Conservation (phyloP, 78 protist species). For the Mastigamoeba balamuthi region DNA sequence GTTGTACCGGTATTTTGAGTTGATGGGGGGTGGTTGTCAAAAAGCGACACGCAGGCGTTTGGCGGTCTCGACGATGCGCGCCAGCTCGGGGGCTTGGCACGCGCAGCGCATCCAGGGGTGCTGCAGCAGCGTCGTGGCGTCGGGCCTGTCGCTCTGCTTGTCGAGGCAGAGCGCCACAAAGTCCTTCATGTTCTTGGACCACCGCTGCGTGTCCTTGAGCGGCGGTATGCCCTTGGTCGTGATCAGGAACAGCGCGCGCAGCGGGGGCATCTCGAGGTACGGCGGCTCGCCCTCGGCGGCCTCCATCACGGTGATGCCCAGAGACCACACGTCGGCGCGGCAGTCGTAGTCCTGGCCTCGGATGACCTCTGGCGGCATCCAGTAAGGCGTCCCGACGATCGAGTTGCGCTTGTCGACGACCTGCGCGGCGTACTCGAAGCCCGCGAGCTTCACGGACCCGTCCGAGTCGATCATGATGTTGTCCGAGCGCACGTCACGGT, state of each 20-base stretch:
- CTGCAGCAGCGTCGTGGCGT: slow-evolving; percentile 11
- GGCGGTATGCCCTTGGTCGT: slow-evolving; percentile 81
- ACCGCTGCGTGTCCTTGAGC: slow-evolving; percentile 44
- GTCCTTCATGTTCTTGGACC: slow-evolving; percentile 52
- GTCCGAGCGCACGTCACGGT: slow-evolving; percentile 70
- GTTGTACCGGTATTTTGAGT: too few species aligned
- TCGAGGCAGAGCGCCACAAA: slow-evolving; percentile 66
- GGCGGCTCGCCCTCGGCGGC: slow-evolving; percentile 60
- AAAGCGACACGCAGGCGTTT: too few species aligned
- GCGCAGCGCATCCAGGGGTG: not conserved
- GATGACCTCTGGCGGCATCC: slow-evolving; percentile 75
- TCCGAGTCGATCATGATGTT: slow-evolving; percentile 47
- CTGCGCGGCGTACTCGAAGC: slow-evolving; percentile 59
- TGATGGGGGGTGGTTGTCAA: too few species aligned
- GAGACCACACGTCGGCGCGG: slow-evolving; percentile 85
- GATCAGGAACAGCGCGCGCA: slow-evolving; percentile 82
- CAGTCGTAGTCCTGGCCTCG: slow-evolving; percentile 75
- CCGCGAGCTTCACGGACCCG: slow-evolving; percentile 59
- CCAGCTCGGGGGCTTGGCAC: too few species aligned
- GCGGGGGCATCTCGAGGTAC: slow-evolving; percentile 60
- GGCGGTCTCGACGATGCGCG: too few species aligned
- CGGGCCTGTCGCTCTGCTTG: slow-evolving; percentile 43
- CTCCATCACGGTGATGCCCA: slow-evolving; percentile 63
- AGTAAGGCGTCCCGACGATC: slow-evolving; percentile 63
- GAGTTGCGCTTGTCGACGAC: slow-evolving; percentile 42